These are phyloP conservation scores for Aspergillus panamensis DNA, from an alignment of 495 filamentous ascomycete genomes.

Conservation along the genomic window DNA sequence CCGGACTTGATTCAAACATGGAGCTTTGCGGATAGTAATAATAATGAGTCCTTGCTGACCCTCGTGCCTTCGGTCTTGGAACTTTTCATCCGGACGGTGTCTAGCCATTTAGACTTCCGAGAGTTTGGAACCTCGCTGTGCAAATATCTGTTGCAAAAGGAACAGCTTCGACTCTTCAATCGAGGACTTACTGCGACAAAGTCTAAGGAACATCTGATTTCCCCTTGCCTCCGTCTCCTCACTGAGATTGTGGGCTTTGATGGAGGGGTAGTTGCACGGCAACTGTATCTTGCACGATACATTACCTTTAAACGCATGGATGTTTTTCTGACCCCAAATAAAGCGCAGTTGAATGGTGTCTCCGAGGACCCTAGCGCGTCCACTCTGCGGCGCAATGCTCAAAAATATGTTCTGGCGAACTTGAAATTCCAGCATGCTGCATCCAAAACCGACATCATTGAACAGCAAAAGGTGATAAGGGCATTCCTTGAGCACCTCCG, in stretches of 20 bases:
- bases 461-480: conserved; percentile 64
- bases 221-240: conserved; percentile 74
- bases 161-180: conserved; percentile 67
- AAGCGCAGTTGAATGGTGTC: conserved; percentile 46
- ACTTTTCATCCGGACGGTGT: conserved; percentile 70
- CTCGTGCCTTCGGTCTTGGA: conserved; percentile 71
- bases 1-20: conserved; percentile 74
- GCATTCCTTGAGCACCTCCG: conserved; percentile 65
- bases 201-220: conserved; percentile 78
- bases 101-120: conserved; percentile 63
- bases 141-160: conserved; percentile 67
- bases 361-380: conserved; percentile 56
- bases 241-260: conserved; percentile 76
- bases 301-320: conserved; percentile 71
- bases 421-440: conserved; percentile 65
- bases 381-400: conserved; percentile 71
- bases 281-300: conserved; percentile 64
- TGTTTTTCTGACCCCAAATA: conserved; percentile 45
- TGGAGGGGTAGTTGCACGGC: conserved; percentile 69
- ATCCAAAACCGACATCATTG: conserved; percentile 71
- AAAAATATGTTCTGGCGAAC: conserved; percentile 69
- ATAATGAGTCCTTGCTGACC: conserved; percentile 71
- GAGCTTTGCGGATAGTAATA: conserved; percentile 66
- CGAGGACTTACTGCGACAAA: conserved; percentile 68
- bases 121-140: conserved; percentile 68